Evolutionary conservation across 345 rosid species (phyloP).

Genomic region (Aethionema arabicum): DNA sequence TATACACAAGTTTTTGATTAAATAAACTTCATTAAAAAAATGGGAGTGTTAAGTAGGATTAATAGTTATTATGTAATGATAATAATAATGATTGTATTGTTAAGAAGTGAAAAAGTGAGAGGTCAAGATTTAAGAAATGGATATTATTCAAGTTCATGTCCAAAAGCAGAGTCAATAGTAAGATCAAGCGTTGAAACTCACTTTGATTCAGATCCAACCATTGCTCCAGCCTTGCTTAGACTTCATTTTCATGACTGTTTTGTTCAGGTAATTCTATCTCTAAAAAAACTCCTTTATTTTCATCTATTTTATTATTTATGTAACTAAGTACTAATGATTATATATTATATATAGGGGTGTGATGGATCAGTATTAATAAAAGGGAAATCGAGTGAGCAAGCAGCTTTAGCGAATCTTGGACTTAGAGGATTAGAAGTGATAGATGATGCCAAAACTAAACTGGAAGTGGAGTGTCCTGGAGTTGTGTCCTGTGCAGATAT

Average conservation of each 20-base stretch:
- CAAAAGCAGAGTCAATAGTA: conserved; percentile 49
- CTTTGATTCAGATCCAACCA: conserved; percentile 55
- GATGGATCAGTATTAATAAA: conserved; percentile 54
- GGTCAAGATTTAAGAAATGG: conserved; percentile 45
- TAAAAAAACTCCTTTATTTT: not conserved
- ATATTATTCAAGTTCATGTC: conserved; percentile 62
- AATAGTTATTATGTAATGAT: conserved; percentile 8
- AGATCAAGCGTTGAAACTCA: conserved; percentile 61
- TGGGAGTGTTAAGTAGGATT: conserved; percentile 28
- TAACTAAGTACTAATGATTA: not conserved
- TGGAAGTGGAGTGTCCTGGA: conserved; percentile 49
- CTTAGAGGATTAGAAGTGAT: conserved; percentile 49
- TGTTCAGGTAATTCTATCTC: conserved; percentile 53
- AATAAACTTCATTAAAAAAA: conserved; percentile 3
- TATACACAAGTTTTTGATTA: not conserved
- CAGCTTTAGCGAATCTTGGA: conserved; percentile 36
- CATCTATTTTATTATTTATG: not conserved
- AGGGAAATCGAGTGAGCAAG: conserved; percentile 46
- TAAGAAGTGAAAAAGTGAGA: conserved; percentile 17
- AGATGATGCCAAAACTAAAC: conserved; percentile 52
- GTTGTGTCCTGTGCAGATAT: conserved; percentile 64
- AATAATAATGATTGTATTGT: conserved; percentile 23
- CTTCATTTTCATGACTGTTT: conserved; percentile 79
- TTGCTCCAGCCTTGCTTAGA: conserved; percentile 68
- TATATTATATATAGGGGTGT: conserved; percentile 40